Base-by-base conservation (phyloP, 2,329 filamentous ascomycete species). In the Alternaria brassicae region DNA sequence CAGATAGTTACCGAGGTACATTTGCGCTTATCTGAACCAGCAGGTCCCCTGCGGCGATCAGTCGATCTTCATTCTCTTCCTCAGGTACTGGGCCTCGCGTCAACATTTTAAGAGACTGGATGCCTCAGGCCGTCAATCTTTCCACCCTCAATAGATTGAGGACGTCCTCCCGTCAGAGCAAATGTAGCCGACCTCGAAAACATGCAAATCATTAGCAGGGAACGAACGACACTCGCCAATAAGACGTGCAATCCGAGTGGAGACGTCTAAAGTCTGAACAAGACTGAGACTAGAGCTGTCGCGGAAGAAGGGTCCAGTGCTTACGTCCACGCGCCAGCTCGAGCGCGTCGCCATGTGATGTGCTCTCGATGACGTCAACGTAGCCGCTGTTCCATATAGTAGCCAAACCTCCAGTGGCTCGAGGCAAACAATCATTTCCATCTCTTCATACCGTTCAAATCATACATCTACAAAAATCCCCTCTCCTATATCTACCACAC, bases 1-100 rank as follows among this genome's bases (percentile, higher is more conserved):
- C 3, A 30, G 17, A 32, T 32, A 54, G 52, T 55, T 66, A 36
- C 61, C 63, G 63, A 64, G 63, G 61, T 53, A 59, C 23, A 10
- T 57, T 47, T 32, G n/a, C 30, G 41, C 54, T 45, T 36, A 55
- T 30, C 39, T 28, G 42, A 47, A 21, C 1, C 25, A 50, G 19
- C n/a, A 51, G 30, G 25, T 36, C 15, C 32, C 13, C 13, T 41
- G n/a, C 36, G 1, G 17, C 4, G 21, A 27, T 5, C 23, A 23
- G 37, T 19, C 28, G 37, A 25, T 17, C 25, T 32, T 25, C 2
- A 6, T 34, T 2, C 7, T 19, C 44, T n/a, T 15, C 4, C 7
- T 2, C 23, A n/a, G 30, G 30, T 27, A n/a, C 13, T 1, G 36
- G 4, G 19, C 15, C 10, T 48, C 7, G 30, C 6, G 6, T 17